Evolutionary conservation across 2,329 filamentous ascomycete genomes (phyloP), one percentile per base, ranked within the genome.

Genomic region (Diaporthe ampelina): DNA sequence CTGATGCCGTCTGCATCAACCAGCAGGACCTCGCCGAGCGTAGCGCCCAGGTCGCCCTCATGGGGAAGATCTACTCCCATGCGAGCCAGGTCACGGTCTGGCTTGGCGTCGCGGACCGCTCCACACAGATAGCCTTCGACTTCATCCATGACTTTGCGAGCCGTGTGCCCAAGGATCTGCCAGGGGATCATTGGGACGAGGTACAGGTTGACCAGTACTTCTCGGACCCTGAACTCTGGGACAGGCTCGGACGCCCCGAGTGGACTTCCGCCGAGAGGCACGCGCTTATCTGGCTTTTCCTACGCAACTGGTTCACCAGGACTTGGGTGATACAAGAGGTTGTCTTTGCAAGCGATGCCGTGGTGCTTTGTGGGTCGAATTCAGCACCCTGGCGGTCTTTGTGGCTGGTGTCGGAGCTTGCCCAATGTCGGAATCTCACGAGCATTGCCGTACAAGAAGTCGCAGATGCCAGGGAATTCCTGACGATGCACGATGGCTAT

Each of bases 1-100:
- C 26, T 24, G 59, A 63, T 19, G 37, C 59, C 59, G n/a, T 63
- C 10, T 63, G 37, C 59, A 45, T 48, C 24, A 63, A 63, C 59
- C 59, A 63, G 59, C 37, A 48, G 21, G 59, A 63, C 59, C 17
- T 29, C n/a, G 24, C 26, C n/a, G 59, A 48, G 37, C n/a, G 43
- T 15, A 43, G 37, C 59, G 35, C 43, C 24, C 37, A 48, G 59
- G 37, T 63, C 59, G 35, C 35, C 15, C 35, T 63, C 21, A 63
- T 63, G 37, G 43, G 35, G 17, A 63, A 1, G 8, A 63, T 63
- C 21, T 63, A 63, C 59, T 43, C 35, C 4, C 24, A 43, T 4
- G n/a, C 37, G 15, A 63, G 37, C 37, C 59, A 32, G 59, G 59
- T 48, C 21, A 3, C 26, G n/a, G 37, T 63, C 35, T 63, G 59